Conservation (phyloP, 148 eudicot genomes). For the Diospyros kaki region DNA sequence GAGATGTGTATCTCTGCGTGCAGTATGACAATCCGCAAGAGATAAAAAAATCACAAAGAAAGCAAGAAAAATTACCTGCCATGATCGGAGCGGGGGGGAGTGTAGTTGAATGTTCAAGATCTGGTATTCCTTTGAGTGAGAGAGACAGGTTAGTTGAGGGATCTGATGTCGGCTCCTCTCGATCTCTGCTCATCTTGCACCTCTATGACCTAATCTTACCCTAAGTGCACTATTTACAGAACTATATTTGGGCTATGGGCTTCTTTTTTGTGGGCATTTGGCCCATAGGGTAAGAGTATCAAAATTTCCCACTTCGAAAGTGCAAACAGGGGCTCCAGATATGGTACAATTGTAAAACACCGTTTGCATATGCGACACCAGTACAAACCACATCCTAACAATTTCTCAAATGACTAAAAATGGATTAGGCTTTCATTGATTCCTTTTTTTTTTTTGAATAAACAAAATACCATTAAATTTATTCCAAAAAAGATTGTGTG, state of each 20-base stretch:
- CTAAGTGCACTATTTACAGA: constrained; percentile 9
- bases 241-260: constrained; percentile 3
- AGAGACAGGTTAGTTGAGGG: constrained; percentile 17
- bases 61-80: constrained; percentile 11
- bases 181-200: constrained; percentile 16
- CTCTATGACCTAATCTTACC: constrained; percentile 2
- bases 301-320: neutral
- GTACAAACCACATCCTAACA: too few relatives aligned
- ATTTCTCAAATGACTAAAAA: too few relatives aligned
- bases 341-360: neutral
- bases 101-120: neutral
- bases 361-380: too few relatives aligned
- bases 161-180: constrained; percentile 6
- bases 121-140: constrained; percentile 1
- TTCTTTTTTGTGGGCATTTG: neutral
- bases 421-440: too few relatives aligned
- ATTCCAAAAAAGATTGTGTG: too few relatives aligned
- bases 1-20: neutral
- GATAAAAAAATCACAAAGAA: neutral
- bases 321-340: constrained; percentile 1
- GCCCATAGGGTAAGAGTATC: neutral
- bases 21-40: neutral
- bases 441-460: too few relatives aligned
- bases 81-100: neutral
- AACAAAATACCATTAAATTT: too few relatives aligned